Base-by-base conservation (phyloP, 371 early-diverging fungal species). In the Mucor saturninus region DNA sequence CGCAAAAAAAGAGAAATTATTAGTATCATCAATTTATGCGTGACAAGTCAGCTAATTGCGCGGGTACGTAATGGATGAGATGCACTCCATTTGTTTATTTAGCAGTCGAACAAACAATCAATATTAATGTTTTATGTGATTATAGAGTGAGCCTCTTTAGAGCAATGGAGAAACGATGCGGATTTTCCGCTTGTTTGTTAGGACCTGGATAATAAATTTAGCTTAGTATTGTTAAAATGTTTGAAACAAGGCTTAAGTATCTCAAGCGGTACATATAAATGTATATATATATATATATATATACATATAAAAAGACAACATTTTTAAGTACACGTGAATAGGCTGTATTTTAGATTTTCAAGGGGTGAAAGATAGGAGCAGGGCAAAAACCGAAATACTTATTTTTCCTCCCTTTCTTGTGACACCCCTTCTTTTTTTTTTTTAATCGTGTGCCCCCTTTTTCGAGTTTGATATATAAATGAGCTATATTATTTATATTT, bases 221-320 rank as follows among this genome's bases (percentile, higher is more conserved):
- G 45, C 31, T 61, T 66, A 8, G 56, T 51, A 37, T 61, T 56
- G 49, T 56, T 66, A 52, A 61, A 37, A 42, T 58, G 59, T 68
- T 68, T 68, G 54, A 62, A 68, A 50, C 54, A 55, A 26, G 59
- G 40, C 55, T 59, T 62, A 40, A 66, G 30, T n/a, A 52, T 37
- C 21, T 38, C 46, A 42, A 38, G 32, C 35, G 8, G 8, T 35
- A 35, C 21, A 21, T 21, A 21, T 21, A 1, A 0, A 21, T 21
- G 21, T 21, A 21, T 21, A 21, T 21, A 21, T 21, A 1, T 21
- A 21, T 21, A 1, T 21, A 21, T 21, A 21, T 21, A 21, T 21
- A 21, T 21, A 21, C 1, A 21, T 21, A 21, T 21, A 21, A 21
- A 35, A 53, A 42, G 52, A 42, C 51, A 51, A 51, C 51, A 51